phyloP scores from a whole-genome alignment of 768 basidiomycete genomes.

The Megacollybia marginata region DNA sequence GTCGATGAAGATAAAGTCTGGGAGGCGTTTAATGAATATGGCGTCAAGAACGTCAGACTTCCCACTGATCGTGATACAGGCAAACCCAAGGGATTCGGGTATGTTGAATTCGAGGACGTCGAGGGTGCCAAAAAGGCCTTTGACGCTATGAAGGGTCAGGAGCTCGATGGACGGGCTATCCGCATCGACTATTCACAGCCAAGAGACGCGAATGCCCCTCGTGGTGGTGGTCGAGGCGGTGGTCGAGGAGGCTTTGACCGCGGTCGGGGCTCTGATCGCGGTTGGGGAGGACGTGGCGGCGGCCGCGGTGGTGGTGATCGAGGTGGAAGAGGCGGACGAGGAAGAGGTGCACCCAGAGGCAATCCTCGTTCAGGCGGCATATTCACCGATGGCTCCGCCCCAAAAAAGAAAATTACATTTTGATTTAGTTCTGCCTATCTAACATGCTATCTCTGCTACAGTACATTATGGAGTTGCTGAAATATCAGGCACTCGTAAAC shows the following conservation, averaged over 20 bases:
- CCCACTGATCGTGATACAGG: constrained; percentile 92
- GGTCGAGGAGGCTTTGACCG: constrained; percentile 33
- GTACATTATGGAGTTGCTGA: too few relatives aligned
- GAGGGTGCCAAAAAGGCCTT: constrained; percentile 78
- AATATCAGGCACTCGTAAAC: too few relatives aligned
- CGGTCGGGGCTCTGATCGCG: constrained; percentile 28
- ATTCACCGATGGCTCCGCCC: constrained; percentile 29
- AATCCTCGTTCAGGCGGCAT: constrained; percentile 59
- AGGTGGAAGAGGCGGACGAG: constrained; percentile 33
- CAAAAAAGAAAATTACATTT: constrained; percentile 68
- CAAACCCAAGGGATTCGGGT: constrained; percentile 90
- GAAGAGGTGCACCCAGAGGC: constrained; percentile 38
- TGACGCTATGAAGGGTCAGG: constrained; percentile 56
- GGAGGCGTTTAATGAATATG: constrained; percentile 85
- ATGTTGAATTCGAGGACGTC: constrained; percentile 86
- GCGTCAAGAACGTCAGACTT: constrained; percentile 81
- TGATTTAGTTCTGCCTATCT: constrained; percentile 7
- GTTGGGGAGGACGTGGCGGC: constrained; percentile 32
- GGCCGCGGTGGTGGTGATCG: constrained; percentile 33
- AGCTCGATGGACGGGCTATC: constrained; percentile 75
- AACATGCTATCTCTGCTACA: too few relatives aligned
- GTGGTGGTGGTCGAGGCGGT: constrained; percentile 31
- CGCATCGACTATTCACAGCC: constrained; percentile 87
- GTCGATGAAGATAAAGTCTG: constrained; percentile 80
- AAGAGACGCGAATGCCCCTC: constrained; percentile 51